Evolutionary conservation across 1,284 basidiomycete species (phyloP).

Genomic region (Hortiboletus rubellus): DNA sequence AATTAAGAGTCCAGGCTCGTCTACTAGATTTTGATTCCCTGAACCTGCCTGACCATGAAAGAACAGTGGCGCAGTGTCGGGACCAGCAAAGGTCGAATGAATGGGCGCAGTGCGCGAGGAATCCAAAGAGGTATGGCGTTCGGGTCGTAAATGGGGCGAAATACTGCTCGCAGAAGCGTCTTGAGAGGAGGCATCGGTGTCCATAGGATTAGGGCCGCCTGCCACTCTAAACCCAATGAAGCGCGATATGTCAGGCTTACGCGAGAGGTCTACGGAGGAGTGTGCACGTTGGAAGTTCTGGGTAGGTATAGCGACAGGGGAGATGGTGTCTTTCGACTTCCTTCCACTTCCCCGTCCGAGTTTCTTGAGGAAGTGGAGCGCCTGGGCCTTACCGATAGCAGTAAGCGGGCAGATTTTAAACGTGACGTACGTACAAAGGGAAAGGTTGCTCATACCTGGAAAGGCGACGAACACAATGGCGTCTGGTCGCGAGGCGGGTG

Average conservation of each 20-base stretch:
- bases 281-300: conserved; percentile 29
- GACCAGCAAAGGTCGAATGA: conserved; percentile 16
- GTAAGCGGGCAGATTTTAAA: conserved; percentile 19
- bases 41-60: conserved; percentile 8
- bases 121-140: conserved; percentile 30
- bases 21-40: not conserved
- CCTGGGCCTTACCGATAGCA: conserved; percentile 32
- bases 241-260: conserved; percentile 49
- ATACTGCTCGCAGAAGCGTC: conserved; percentile 30
- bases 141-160: conserved; percentile 20
- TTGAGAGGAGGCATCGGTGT: conserved; percentile 37
- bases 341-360: conserved; percentile 24
- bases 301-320: conserved; percentile 16
- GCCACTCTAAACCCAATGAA: conserved; percentile 37
- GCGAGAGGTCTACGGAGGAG: conserved; percentile 36
- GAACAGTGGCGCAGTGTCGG: conserved; percentile 8
- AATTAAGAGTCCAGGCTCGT: conserved; percentile 7
- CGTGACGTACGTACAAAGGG: not conserved
- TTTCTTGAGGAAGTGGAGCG: conserved; percentile 43
- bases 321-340: conserved; percentile 25
- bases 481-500: conserved; percentile 26
- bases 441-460: conserved; percentile 32
- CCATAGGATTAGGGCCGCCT: conserved; percentile 30
- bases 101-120: conserved; percentile 7
- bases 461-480: conserved; percentile 23